Percentiles rank a stretch among this genome's conserved stretches.
phyloP scores from a whole-genome alignment of 2,329 filamentous ascomycete genomes.

The Phoma sp. region DNA sequence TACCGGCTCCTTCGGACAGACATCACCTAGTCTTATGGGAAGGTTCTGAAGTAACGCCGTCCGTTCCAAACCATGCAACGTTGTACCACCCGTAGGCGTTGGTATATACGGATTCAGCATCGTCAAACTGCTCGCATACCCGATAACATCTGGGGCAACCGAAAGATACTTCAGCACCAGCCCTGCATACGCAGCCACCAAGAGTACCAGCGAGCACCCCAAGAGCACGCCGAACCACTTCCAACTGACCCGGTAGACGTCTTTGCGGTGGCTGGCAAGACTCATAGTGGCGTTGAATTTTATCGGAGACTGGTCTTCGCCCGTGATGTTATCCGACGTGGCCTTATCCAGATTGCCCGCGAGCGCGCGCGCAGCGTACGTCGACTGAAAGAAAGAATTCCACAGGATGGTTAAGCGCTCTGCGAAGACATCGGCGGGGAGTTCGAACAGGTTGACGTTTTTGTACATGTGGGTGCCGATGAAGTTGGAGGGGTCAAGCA shows the following conservation, averaged over 20 bases:
- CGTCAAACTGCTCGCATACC: slow-evolving; percentile 34
- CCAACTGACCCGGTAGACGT: slow-evolving; percentile 34
- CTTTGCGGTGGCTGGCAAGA: slow-evolving; percentile 5
- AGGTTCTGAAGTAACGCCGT: slow-evolving; percentile 33
- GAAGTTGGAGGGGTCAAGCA: slow-evolving; percentile 28
- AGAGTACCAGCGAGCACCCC: slow-evolving; percentile 31
- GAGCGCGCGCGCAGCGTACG: slow-evolving; percentile 30
- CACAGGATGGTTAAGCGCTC: slow-evolving; percentile 34
- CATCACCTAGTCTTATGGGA: slow-evolving; percentile 38
- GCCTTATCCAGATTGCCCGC: slow-evolving; percentile 29
- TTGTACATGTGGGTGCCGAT: slow-evolving; percentile 22
- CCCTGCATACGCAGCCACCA: slow-evolving; percentile 34
- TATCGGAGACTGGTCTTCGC: slow-evolving; percentile 1
- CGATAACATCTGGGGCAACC: slow-evolving; percentile 37
- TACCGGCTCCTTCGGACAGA: slow-evolving; percentile 35
- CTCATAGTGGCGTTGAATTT: slow-evolving; percentile 29
- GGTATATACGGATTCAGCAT: slow-evolving; percentile 37
- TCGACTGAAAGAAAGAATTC: slow-evolving; percentile 40
- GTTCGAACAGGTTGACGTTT: slow-evolving; percentile 29
- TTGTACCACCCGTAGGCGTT: slow-evolving; percentile 34
- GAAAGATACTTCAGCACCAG: slow-evolving; percentile 40
- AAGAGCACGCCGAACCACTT: slow-evolving; percentile 36
- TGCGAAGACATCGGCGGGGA: slow-evolving; percentile 26
- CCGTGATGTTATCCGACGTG: slow-evolving; percentile 16
- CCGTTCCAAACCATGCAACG: slow-evolving; percentile 35